phyloP scores from a whole-genome alignment of 2,329 filamentous ascomycete species.

The Clarireedia hainanense region DNA sequence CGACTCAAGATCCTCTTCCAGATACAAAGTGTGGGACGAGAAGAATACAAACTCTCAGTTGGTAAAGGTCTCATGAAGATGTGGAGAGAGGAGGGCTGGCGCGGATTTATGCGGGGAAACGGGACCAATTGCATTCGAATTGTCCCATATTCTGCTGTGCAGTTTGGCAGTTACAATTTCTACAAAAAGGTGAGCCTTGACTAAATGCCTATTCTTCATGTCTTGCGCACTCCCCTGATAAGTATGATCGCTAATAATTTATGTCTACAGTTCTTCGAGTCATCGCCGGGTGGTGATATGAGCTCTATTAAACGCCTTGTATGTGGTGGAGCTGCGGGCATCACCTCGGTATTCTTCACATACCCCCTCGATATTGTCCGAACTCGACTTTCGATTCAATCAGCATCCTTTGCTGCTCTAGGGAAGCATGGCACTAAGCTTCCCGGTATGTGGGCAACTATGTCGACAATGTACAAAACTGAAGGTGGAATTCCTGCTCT shows the following conservation, averaged over 20 bases:
- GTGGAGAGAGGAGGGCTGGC: constrained; percentile 95
- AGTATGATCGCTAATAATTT: background rate
- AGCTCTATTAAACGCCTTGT: constrained; percentile 66
- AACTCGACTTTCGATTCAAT: constrained; percentile 90
- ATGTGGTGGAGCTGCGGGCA: constrained; percentile 87
- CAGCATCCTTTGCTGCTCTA: constrained; percentile 83
- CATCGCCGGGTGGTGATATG: constrained; percentile 65
- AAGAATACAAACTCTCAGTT: constrained; percentile 90
- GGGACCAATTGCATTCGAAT: constrained; percentile 98
- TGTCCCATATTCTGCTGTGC: constrained; percentile 94
- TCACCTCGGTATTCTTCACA: constrained; percentile 90
- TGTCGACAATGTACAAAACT: constrained; percentile 77
- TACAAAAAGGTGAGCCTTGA: constrained; percentile 71
- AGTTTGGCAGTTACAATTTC: constrained; percentile 96
- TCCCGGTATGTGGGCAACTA: constrained; percentile 86
- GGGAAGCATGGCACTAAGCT: constrained; percentile 53
- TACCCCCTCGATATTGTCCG: constrained; percentile 97
- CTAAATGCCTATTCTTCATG: background rate
- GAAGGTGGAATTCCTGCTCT: constrained; percentile 80
- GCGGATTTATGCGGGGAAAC: constrained; percentile 95
- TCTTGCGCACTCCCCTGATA: background rate
- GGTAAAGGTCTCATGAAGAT: constrained; percentile 86
- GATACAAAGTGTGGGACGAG: constrained; percentile 80
- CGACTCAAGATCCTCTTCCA: constrained; percentile 97
- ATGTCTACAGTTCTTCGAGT: constrained; percentile 60